Base-by-base conservation (phyloP, 1,139 yeast species). In the Blastobotrys petasosporus region DNA sequence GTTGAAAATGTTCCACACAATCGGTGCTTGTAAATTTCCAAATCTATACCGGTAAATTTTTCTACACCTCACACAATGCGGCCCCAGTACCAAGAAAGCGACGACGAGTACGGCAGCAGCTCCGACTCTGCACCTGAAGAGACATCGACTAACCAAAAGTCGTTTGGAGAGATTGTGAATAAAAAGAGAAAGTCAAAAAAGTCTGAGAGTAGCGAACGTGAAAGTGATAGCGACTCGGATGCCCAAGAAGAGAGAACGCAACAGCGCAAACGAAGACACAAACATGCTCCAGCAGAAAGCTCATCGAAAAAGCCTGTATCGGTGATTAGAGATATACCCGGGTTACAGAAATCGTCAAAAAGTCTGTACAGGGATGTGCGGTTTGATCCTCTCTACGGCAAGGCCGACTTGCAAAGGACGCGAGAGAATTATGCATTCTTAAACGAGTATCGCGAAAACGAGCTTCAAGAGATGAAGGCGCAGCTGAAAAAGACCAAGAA, bases 371-470 rank as follows among this genome's bases (percentile, higher is more conserved):
- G 79, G 44, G 98, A 92, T 68, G 80, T 94, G 31, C 74, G 98
- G 55, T 92, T 92, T 63, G 96, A 90, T 65, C 77, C 94, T 0
- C 88, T 95, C 0, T 79, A 80, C 53, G 97, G 97, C 48, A 83
- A 80, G 57, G 85, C 94, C 0, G 92, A 88, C 60, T 67, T 78
- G 48, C 68, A 71, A 31, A 73, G 73, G 49, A 76, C 70, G 9
- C 73, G 97, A 47, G 77, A 79, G 58, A 81, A 90, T 60, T 92
- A 92, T 67, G 77, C 80, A 37, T 92, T 92, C 59, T 68, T 92
- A 51, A 95, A 90, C 65, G 90, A 85, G 38, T 90, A 90, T 63
- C 74, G 97, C 58, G 74, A 81, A 53, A 65, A 71, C 12, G 98
- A 92, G 62, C 73, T 88, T 39, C 56, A 69, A 4, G 78, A 82